Conservation (phyloP, 768 basidiomycete genomes). For the Chiua virens region DNA sequence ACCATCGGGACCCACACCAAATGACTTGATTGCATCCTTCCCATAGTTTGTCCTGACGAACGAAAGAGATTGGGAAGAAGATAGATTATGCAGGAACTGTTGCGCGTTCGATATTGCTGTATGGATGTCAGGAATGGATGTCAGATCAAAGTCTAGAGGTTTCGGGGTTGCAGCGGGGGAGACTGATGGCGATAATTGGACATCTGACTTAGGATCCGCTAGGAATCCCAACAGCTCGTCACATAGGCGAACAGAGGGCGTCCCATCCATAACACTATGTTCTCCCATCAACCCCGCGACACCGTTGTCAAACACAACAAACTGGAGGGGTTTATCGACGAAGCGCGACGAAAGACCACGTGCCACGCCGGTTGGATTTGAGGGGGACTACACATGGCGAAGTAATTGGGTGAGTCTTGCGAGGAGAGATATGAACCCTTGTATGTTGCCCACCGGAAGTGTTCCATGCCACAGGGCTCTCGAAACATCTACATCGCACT, state of each 20-base stretch:
- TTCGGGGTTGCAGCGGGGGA: conserved; percentile 34
- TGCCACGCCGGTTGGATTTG: conserved; percentile 25
- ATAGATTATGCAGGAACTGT: conserved; percentile 53
- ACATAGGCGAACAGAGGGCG: conserved; percentile 72
- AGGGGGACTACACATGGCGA: conserved; percentile 8
- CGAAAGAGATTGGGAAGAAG: conserved; percentile 60
- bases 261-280: conserved; percentile 90
- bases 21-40: conserved; percentile 81
- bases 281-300: conserved; percentile 90
- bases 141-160: conserved; percentile 65
- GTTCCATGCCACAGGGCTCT: conserved; percentile 84
- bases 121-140: conserved; percentile 32
- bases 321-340: conserved; percentile 89
- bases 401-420: not conserved
- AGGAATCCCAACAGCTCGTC: conserved; percentile 67
- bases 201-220: conserved; percentile 61
- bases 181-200: conserved; percentile 39
- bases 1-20: conserved; percentile 88
- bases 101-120: conserved; percentile 59
- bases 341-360: conserved; percentile 71
- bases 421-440: conserved; percentile 7
- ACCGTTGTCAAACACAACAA: conserved; percentile 82
- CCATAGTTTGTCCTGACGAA: conserved; percentile 76
- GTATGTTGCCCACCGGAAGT: conserved; percentile 42
- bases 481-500: conserved; percentile 55